These are phyloP conservation scores for Leccinum subgranulosum DNA, from an alignment of 768 basidiomycete species.

Conservation along the genomic window DNA sequence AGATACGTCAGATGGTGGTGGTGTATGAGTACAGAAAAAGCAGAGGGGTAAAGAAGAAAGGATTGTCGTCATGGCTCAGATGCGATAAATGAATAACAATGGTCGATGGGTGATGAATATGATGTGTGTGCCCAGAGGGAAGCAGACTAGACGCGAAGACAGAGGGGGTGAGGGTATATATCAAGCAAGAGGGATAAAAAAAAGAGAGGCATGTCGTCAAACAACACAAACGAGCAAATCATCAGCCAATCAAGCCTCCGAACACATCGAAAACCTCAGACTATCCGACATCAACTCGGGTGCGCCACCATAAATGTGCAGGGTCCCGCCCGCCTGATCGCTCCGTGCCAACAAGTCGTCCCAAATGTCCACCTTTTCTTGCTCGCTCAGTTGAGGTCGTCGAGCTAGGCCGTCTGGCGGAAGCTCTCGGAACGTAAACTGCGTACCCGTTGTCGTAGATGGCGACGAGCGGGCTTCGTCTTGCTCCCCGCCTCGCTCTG, in stretches of 20 bases:
- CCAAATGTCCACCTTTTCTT: constrained; percentile 73
- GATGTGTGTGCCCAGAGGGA: background rate
- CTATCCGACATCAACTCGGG: constrained; percentile 42
- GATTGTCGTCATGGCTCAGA: background rate
- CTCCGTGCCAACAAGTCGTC: constrained; percentile 65
- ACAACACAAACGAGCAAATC: background rate
- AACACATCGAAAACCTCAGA: constrained; percentile 35
- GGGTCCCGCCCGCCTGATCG: constrained; percentile 68
- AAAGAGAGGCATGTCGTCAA: background rate
- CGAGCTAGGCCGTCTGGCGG: constrained; percentile 21
- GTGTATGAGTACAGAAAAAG: background rate
- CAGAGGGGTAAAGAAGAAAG: background rate
- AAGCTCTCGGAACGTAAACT: constrained; percentile 49
- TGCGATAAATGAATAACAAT: background rate
- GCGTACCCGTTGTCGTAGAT: constrained; percentile 22
- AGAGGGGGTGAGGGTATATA: background rate
- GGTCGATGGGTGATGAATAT: background rate
- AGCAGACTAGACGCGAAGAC: background rate
- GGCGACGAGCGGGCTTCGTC: background rate
- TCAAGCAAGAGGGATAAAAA: background rate
- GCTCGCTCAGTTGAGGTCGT: constrained; percentile 48
- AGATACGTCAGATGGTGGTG: background rate
- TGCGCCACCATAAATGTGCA: constrained; percentile 44
- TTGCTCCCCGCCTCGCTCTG: constrained; percentile 1
- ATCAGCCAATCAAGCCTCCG: constrained; percentile 11